phyloP scores from a whole-genome alignment of 2,329 filamentous ascomycete species.

The Fusarium sp. region DNA sequence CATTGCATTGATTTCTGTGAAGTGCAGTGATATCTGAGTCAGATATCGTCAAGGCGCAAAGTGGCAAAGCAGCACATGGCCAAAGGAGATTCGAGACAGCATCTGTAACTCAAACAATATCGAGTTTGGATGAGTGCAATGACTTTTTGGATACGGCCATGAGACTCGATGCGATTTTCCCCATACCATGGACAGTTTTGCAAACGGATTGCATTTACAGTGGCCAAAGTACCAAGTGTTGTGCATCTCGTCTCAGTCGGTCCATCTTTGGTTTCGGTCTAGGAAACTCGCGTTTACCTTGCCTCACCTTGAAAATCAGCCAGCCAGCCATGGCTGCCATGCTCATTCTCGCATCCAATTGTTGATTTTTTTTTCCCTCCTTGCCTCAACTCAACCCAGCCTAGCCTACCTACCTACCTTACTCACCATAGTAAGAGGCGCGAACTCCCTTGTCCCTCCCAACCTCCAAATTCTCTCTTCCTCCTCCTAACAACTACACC shows the following conservation, averaged over 20 bases:
- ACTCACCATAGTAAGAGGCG: neutral
- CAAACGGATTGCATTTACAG: neutral
- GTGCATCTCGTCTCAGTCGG: constrained; percentile 20
- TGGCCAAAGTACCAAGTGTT: constrained; percentile 3
- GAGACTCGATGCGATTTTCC: neutral
- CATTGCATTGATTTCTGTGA: neutral
- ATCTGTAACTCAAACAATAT: constrained; percentile 29
- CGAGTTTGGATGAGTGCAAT: neutral
- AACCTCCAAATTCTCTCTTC: constrained; percentile 11
- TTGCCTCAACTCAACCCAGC: constrained; percentile 11
- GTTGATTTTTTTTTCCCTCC: constrained; percentile 23
- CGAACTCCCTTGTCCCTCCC: constrained; percentile 12
- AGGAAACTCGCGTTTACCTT: constrained; percentile 30
- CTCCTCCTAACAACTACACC: constrained; percentile 15
- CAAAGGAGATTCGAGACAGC: constrained; percentile 11
- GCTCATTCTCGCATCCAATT: constrained; percentile 32
- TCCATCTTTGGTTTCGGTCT: constrained; percentile 26
- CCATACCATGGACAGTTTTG: neutral
- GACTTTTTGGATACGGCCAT: neutral
- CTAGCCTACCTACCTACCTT: neutral
- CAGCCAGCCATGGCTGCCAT: constrained; percentile 17
- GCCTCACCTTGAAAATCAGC: constrained; percentile 26
- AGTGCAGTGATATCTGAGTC: constrained; percentile 32
- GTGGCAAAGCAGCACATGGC: constrained; percentile 33
- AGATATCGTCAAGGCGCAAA: constrained; percentile 31